Evolutionary conservation across 1,284 basidiomycete species (phyloP).

Genomic region (Ustilago lituana): DNA sequence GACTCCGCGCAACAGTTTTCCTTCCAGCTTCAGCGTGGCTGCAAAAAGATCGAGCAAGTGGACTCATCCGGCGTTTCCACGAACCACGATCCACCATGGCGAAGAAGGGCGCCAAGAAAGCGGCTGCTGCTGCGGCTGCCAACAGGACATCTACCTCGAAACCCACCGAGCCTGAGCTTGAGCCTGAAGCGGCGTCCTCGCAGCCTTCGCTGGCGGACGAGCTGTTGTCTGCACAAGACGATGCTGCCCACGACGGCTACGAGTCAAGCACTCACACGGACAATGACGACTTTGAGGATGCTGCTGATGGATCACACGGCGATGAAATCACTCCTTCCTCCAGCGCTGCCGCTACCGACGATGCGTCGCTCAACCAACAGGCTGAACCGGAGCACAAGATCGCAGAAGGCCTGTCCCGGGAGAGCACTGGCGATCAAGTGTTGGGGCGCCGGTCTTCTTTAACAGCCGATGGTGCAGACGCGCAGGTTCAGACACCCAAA

Average conservation of each 20-base stretch:
- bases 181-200: slow-evolving; percentile 2
- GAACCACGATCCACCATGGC: slow-evolving; percentile 6
- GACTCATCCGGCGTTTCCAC: too few relatives aligned
- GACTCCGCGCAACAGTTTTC: not conserved
- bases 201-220: slow-evolving; percentile 29
- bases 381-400: not conserved
- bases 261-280: slow-evolving; percentile 44
- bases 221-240: slow-evolving; percentile 17
- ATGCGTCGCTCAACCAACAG: not conserved
- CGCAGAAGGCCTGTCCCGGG: not conserved
- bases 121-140: slow-evolving; percentile 5
- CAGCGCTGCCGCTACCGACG: slow-evolving; percentile 13
- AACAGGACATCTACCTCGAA: slow-evolving; percentile 3
- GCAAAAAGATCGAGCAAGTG: not conserved
- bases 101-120: slow-evolving; percentile 15
- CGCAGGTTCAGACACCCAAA: slow-evolving; percentile 18
- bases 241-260: slow-evolving; percentile 19
- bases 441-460: slow-evolving; percentile 8
- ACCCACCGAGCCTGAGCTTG: not conserved
- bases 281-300: slow-evolving; percentile 48
- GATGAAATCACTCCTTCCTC: slow-evolving; percentile 29
- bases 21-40: not conserved
- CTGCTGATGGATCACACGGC: slow-evolving; percentile 33
- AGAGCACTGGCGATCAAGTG: slow-evolving; percentile 10
- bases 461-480: slow-evolving; percentile 1